Evolutionary conservation across 169 alveolate species (phyloP).

Genomic region (Theileria parva): DNA sequence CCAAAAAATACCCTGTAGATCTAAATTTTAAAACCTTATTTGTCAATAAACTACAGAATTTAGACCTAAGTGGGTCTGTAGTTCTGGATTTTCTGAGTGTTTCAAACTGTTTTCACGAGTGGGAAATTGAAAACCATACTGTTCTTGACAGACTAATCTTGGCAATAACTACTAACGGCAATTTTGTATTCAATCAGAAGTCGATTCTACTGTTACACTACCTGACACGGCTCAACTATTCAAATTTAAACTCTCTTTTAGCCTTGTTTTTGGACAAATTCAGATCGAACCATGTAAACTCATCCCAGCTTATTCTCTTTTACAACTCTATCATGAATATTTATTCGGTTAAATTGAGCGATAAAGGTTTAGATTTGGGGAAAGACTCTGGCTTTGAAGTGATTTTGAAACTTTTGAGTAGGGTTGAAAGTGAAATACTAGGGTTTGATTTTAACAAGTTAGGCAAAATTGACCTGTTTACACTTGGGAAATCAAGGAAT

Average conservation of each 20-base stretch:
- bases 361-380: background rate
- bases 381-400: background rate
- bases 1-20: slow-evolving; percentile 7
- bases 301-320: background rate
- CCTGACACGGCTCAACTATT: slow-evolving; percentile 2
- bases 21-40: slow-evolving; percentile 22
- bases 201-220: slow-evolving; percentile 50
- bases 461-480: background rate
- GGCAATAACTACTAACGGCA: slow-evolving; percentile 10
- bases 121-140: slow-evolving; percentile 13
- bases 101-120: slow-evolving; percentile 30
- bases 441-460: background rate
- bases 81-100: slow-evolving; percentile 52
- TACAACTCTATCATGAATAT: background rate
- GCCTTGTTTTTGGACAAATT: background rate
- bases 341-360: background rate
- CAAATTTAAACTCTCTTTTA: background rate
- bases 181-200: slow-evolving; percentile 14
- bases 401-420: background rate
- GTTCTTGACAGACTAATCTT: slow-evolving; percentile 5
- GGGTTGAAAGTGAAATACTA: background rate
- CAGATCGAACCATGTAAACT: background rate
- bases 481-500: background rate
- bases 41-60: background rate
- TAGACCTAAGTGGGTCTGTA: background rate